phyloP scores from a whole-genome alignment of 2,329 filamentous ascomycete species.

The Talaromyces funiculosus region DNA sequence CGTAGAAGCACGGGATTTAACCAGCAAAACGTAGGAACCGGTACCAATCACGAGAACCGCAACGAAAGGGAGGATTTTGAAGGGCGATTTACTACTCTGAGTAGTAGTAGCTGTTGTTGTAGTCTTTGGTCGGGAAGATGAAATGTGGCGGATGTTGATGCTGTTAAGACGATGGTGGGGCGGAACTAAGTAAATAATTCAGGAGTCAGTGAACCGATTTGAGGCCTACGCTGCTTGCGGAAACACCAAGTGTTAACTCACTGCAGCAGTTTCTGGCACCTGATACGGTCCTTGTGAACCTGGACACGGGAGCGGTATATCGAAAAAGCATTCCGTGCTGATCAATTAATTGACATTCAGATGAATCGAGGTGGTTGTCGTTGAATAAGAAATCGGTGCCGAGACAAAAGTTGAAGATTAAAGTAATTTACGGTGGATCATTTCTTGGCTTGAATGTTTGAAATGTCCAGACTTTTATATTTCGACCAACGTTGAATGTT shows the following conservation, averaged over 20 bases:
- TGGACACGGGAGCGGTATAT: not conserved
- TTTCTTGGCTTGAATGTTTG: not conserved
- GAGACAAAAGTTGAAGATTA: not conserved
- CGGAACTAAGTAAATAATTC: slow-evolving; percentile 1
- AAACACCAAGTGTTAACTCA: not conserved
- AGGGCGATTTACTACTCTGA: slow-evolving; percentile 30
- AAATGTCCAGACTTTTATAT: too few relatives aligned
- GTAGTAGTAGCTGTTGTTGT: slow-evolving; percentile 14
- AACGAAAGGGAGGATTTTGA: slow-evolving; percentile 40
- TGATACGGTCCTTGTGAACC: not conserved
- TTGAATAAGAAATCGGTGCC: not conserved
- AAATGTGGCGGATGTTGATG: slow-evolving; percentile 10
- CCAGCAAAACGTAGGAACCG: slow-evolving; percentile 48
- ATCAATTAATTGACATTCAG: not conserved
- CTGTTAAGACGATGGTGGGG: slow-evolving; percentile 3
- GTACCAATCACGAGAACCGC: slow-evolving; percentile 44
- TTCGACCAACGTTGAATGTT: too few relatives aligned
- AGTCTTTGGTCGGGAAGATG: not conserved
- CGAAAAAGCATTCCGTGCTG: not conserved
- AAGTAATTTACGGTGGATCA: not conserved
- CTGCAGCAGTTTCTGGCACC: not conserved
- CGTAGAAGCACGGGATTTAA: slow-evolving; percentile 40
- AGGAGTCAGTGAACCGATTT: slow-evolving; percentile 2
- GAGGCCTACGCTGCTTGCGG: not conserved
- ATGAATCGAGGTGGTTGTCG: not conserved